phyloP scores from a whole-genome alignment of 768 basidiomycete genomes.

The Panellus pusillus region DNA sequence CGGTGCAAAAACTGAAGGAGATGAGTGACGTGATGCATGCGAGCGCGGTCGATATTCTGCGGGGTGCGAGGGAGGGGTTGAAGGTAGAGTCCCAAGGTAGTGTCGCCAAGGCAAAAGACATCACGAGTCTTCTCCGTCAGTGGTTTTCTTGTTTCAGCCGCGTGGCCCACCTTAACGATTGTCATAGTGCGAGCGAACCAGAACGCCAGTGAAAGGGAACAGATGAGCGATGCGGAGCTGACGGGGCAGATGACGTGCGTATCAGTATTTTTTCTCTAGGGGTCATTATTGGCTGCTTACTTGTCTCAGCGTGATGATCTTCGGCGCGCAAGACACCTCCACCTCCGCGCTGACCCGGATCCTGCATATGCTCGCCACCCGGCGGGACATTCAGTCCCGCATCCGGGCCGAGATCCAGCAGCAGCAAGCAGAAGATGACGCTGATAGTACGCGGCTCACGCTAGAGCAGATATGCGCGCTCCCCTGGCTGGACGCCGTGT shows the following conservation, averaged over 20 bases:
- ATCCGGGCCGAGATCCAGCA: constrained; percentile 38
- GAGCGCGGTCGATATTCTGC: constrained; percentile 41
- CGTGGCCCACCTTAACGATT: too few species aligned
- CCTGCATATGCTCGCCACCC: constrained; percentile 37
- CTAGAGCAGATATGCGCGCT: constrained; percentile 40
- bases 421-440: constrained; percentile 23
- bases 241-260: constrained; percentile 52
- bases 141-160: constrained; percentile 6
- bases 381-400: constrained; percentile 39
- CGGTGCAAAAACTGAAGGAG: constrained; percentile 41
- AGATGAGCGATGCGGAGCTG: constrained; percentile 43
- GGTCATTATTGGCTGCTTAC: too few species aligned
- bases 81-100: too few species aligned
- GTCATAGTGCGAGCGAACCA: constrained; percentile 39
- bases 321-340: constrained; percentile 53
- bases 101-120: constrained; percentile 42
- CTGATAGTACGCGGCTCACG: constrained; percentile 21
- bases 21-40: constrained; percentile 52
- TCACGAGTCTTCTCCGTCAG: constrained; percentile 52
- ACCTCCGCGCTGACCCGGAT: constrained; percentile 45
- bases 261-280: not conserved
- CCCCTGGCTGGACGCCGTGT: constrained; percentile 45
- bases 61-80: constrained; percentile 34
- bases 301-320: constrained; percentile 41
- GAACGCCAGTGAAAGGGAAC: constrained; percentile 31